These are phyloP conservation scores for Silene noctiflora DNA, from an alignment of 179 eudicot genomes.

Conservation along the genomic window DNA sequence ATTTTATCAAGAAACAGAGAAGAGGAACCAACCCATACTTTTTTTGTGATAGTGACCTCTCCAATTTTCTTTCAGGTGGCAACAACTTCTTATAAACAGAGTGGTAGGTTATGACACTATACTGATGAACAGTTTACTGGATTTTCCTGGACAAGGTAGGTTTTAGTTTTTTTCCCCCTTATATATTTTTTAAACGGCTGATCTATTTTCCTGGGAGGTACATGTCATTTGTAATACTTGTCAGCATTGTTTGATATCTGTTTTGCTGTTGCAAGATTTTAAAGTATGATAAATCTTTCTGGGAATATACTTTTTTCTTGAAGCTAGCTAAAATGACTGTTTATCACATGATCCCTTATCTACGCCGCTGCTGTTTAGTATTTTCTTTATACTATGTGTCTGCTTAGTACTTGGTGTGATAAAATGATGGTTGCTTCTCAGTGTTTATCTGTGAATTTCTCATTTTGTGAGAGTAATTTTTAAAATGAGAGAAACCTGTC, in stretches of 20 bases:
- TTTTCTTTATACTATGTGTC: not conserved
- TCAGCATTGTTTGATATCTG: not conserved
- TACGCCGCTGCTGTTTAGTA: not conserved
- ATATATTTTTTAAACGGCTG: too few species aligned
- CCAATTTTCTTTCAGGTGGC: conserved; percentile 63
- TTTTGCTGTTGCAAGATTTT: not conserved
- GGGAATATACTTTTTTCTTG: not conserved
- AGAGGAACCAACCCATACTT: not conserved
- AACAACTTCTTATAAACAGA: conserved; percentile 91
- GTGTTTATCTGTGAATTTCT: too few species aligned
- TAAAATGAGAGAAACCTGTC: not conserved
- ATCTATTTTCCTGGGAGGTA: not conserved
- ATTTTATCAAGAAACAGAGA: not conserved
- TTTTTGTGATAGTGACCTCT: not conserved
- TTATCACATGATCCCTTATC: not conserved
- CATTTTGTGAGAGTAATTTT: too few species aligned
- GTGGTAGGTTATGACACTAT: conserved; percentile 97
- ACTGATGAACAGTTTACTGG: conserved; percentile 89
- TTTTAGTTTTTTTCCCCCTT: not conserved
- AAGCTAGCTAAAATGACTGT: not conserved
- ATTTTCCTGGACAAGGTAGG: conserved; percentile 87
- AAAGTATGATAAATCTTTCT: not conserved
- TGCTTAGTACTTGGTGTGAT: too few species aligned
- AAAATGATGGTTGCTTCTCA: too few species aligned
- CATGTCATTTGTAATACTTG: conserved; percentile 3